Conservation (phyloP, 2,329 filamentous ascomycete species). For the Penicillium verrucosum region DNA sequence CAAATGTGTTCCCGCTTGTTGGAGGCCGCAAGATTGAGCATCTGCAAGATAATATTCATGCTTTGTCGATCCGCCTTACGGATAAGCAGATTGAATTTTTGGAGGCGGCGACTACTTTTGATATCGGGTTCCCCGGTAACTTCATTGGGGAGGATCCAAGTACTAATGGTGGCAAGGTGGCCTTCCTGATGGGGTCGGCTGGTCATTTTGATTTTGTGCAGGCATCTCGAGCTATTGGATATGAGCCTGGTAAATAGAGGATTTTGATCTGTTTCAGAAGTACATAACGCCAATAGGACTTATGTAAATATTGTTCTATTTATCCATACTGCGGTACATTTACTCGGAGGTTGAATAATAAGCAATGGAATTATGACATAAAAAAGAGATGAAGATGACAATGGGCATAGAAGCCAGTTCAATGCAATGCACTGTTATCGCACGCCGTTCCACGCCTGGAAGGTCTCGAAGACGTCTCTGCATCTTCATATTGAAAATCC, state of each 20-base stretch:
- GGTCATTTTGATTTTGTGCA: slow-evolving; percentile 22
- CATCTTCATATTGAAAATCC: slow-evolving; percentile 8
- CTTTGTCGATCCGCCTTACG: slow-evolving; percentile 46
- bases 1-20: slow-evolving; percentile 71
- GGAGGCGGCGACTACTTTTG: slow-evolving; percentile 60
- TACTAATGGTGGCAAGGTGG: slow-evolving; percentile 19
- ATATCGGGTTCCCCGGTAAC: slow-evolving; percentile 64
- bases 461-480: slow-evolving; percentile 5
- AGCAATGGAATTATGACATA: neutral
- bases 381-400: neutral
- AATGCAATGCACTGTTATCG: slow-evolving; percentile 15
- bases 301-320: neutral
- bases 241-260: slow-evolving; percentile 9
- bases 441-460: slow-evolving; percentile 11
- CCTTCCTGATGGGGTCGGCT: slow-evolving; percentile 4
- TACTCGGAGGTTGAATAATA: neutral
- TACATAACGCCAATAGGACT: neutral
- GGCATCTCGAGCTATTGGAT: slow-evolving; percentile 21
- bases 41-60: slow-evolving; percentile 42
- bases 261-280: neutral
- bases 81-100: slow-evolving; percentile 64
- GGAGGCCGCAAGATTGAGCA: slow-evolving; percentile 69
- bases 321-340: neutral
- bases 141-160: slow-evolving; percentile 48
- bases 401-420: slow-evolving; percentile 4